Conservation (phyloP, 352 stramenopile species). For the Globisporangium irregulare region DNA sequence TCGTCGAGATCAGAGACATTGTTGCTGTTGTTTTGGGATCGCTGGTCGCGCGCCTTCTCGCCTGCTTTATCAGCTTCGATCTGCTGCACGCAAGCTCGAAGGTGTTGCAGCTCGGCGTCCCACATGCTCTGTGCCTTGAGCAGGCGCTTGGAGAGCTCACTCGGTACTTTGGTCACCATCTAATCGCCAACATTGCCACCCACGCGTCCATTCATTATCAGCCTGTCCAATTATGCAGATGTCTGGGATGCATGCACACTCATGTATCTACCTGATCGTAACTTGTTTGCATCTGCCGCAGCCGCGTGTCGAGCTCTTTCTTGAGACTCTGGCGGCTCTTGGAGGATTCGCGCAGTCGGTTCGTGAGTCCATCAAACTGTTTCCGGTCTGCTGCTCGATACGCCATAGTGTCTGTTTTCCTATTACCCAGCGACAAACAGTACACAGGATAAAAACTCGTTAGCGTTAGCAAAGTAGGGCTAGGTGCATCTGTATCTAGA, state of each 20-base stretch:
- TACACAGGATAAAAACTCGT: no score
- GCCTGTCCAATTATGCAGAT: no score
- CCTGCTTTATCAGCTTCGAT: slow-evolving; percentile 18
- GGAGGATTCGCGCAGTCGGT: slow-evolving; percentile 44
- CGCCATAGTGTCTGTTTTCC: slow-evolving; percentile 32
- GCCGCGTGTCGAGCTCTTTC: slow-evolving; percentile 38
- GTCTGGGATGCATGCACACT: no score
- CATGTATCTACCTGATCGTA: slow-evolving; percentile 33
- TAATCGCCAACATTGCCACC: slow-evolving; percentile 12
- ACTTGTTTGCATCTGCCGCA: slow-evolving; percentile 37
- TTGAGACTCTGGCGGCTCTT: slow-evolving; percentile 42
- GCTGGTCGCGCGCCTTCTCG: background rate
- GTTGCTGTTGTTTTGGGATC: background rate
- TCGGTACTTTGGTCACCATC: slow-evolving; percentile 50
- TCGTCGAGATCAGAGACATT: background rate
- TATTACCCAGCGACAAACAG: background rate
- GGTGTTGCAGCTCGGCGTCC: slow-evolving; percentile 32
- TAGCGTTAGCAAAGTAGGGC: no score
- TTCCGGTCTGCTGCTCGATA: slow-evolving; percentile 48
- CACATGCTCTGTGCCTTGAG: slow-evolving; percentile 42
- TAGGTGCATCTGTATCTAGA: background rate
- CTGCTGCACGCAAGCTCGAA: slow-evolving; percentile 34
- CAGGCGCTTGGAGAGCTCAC: slow-evolving; percentile 49
- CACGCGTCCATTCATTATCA: background rate
- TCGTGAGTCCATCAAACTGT: slow-evolving; percentile 62